Evolutionary conservation across 495 filamentous ascomycete genomes (phyloP), one percentile per base, ranked within the genome.

Genomic region (Massariosphaeria phaeospora): DNA sequence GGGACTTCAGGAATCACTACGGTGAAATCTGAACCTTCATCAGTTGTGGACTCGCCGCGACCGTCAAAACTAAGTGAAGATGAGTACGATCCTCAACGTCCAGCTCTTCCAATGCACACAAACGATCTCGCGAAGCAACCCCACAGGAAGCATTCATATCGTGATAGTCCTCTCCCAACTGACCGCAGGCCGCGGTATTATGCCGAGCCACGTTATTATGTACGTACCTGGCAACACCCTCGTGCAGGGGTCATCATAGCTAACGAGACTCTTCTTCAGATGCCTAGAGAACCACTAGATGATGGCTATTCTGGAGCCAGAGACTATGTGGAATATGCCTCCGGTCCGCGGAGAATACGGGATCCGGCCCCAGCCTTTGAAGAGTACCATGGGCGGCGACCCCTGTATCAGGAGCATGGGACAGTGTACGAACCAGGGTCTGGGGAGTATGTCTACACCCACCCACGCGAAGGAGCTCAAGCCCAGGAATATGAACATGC

Each of bases 51-150:
- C 18, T 64, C 61, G 15, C 61, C 61, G 3, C 40, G 34, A 45
- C 41, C 30, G 17, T 41, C 35, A 10, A 63, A 45, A 30, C 52
- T 63, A 1, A 62, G 49, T 10, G 72, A 71, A 33, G 69, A 74
- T 57, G 72, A 74, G 47, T 75, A 75, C 55, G 72, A 75, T 64
- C 72, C 72, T 23, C 62, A 64, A 30, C 62, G 65, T 23, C 72
- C 72, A 25, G 57, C 57, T 4, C 53, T 64, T 5, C 39, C 25
- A 24, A 18, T 39, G 35, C 61, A 61, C 29, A 25, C 43, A 10
- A 55, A 46, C 21, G 39, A 48, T 17, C 13, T 44, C 15, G 8
- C 34, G 9, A 26, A 55, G 20, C 17, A 41, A 9, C 17, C 27
- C 15, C 31, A 44, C 24, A 50, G 48, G 41, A 58, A 23, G 33